Evolutionary conservation across 805 yeast species (phyloP).

Genomic region (Ogataea glucozyma): DNA sequence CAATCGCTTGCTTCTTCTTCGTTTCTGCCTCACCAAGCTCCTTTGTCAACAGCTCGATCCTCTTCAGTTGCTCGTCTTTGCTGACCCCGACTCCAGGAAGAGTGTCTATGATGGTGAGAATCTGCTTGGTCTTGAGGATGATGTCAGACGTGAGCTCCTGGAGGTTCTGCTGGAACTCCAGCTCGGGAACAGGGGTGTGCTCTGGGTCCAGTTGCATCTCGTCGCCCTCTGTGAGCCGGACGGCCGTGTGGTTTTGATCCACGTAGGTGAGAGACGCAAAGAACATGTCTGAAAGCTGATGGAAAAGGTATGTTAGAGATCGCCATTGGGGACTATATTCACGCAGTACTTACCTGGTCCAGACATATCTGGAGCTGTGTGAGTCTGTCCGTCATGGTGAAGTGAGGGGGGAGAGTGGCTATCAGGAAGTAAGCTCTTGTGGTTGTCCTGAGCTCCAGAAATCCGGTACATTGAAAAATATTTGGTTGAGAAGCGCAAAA

Average conservation of each 20-base stretch:
- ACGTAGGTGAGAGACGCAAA: slow-evolving; percentile 77
- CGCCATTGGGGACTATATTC: too few relatives aligned
- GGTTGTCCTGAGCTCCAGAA: not conserved
- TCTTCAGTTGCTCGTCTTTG: slow-evolving; percentile 66
- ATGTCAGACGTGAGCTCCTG: slow-evolving; percentile 84
- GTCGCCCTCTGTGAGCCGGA: slow-evolving; percentile 48
- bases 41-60: slow-evolving; percentile 59
- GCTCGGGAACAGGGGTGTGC: slow-evolving; percentile 42
- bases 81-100: slow-evolving; percentile 92
- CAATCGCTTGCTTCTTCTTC: slow-evolving; percentile 55
- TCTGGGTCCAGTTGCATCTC: slow-evolving; percentile 65
- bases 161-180: slow-evolving; percentile 46
- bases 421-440: not conserved
- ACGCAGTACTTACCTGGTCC: slow-evolving; percentile 52
- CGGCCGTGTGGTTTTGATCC: slow-evolving; percentile 71
- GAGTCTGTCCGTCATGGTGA: slow-evolving; percentile 74
- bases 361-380: slow-evolving; percentile 88
- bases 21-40: slow-evolving; percentile 63
- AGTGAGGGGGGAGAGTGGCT: not conserved
- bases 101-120: slow-evolving; percentile 79
- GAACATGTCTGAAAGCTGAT: slow-evolving; percentile 75
- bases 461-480: too few relatives aligned
- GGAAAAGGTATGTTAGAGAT: too few relatives aligned
- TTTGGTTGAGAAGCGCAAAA: too few relatives aligned
- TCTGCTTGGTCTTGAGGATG: slow-evolving; percentile 82